phyloP scores from a whole-genome alignment of 768 basidiomycete species.

The Collybia mongolica region DNA sequence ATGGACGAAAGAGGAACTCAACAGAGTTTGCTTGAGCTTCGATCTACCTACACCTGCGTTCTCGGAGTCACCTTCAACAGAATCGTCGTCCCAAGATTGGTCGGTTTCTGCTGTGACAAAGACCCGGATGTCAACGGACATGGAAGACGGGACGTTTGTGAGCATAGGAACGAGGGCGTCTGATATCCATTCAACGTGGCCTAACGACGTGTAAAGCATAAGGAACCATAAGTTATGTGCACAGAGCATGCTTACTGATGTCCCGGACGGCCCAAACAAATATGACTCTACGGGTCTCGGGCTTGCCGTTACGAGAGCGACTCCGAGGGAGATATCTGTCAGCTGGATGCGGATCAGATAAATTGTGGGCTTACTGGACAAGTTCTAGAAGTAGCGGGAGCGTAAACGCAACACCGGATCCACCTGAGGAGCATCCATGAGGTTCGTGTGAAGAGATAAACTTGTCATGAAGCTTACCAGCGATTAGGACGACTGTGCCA shows the following conservation, averaged over 20 bases:
- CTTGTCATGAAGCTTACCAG: constrained; percentile 23
- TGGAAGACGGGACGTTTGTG: not conserved
- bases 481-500: constrained; percentile 47
- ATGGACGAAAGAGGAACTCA: constrained; percentile 14
- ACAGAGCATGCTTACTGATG: constrained; percentile 19
- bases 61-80: constrained; percentile 11
- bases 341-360: too few species aligned
- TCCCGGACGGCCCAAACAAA: constrained; percentile 46
- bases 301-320: not conserved
- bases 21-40: not conserved
- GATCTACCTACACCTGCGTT: not conserved
- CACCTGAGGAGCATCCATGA: constrained; percentile 25
- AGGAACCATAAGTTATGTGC: not conserved
- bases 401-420: constrained; percentile 49
- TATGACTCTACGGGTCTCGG: constrained; percentile 9
- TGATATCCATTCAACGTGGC: constrained; percentile 27
- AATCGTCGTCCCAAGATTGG: constrained; percentile 3
- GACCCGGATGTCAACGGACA: constrained; percentile 16
- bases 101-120: constrained; percentile 14
- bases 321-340: not conserved
- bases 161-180: constrained; percentile 19
- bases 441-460: not conserved
- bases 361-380: constrained; percentile 32
- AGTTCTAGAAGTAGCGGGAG: constrained; percentile 42
- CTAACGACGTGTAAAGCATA: constrained; percentile 5